Base-by-base conservation (phyloP, 1,284 basidiomycete genomes). In the Ceratobasidium theobromae region DNA sequence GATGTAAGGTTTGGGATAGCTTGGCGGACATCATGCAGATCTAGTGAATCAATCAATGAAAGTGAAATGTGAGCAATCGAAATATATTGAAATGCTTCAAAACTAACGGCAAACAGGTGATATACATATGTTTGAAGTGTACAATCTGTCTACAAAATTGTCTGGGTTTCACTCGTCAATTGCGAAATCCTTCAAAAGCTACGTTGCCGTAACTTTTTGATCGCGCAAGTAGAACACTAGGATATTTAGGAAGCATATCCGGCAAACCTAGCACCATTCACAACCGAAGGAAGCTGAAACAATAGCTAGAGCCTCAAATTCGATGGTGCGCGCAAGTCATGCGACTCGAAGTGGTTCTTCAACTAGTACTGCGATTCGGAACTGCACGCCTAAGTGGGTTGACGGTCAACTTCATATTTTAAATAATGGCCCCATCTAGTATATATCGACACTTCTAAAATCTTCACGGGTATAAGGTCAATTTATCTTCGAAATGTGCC, bases 1-100 rank as follows among this genome's bases (percentile, higher is more conserved):
- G 60, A 23, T 64, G 60, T 21, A 43, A 27, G 21, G 38, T 43
- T 53, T 64, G 60, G 60, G 46, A 64, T 9, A 40, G 30, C 3
- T 11, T 60, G 16, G 45, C 27, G 25, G 45, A 23, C 28, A 49
- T 21, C 12, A 38, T 49, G n/a, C 43, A 48, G n/a, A n/a, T 60
- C 14, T 60, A 58, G 28, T 30, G 33, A 16, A 33, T 5, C 3
- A 18, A n/a, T 8, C 6, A 18, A 53, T 27, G 12, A 25, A 33
- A 18, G 3, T 21, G 52, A n/a, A 53, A 23, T 38, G n/a, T 6
- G 23, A 43, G 23, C 12, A n/a, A 9, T 16, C 21, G 5, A 52
- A 30, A 18, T 46, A n/a, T n/a, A n/a, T n/a, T n/a, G n/a, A n/a
- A n/a, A n/a, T n/a, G n/a, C n/a, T n/a, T n/a, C n/a, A n/a, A n/a